These are phyloP conservation scores for Pleurotus salmoneostramineus DNA, from an alignment of 768 basidiomycete species.

Conservation along the genomic window DNA sequence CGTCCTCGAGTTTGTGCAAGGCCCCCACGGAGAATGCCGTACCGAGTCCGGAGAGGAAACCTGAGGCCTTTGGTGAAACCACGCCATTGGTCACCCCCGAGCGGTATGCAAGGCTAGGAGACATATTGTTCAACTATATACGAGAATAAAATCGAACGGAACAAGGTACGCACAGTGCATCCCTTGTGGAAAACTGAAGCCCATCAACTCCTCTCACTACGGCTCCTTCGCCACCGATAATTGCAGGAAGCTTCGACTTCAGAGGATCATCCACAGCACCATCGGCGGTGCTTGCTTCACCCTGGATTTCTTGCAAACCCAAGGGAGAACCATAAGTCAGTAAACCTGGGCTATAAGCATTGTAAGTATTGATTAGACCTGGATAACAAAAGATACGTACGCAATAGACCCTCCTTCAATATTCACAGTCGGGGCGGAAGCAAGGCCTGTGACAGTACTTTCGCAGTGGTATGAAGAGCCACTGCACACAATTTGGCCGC, in stretches of 20 bases:
- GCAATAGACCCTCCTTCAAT: slow-evolving; percentile 63
- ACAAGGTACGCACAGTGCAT: slow-evolving; percentile 33
- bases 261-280: slow-evolving; percentile 49
- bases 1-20: slow-evolving; percentile 48
- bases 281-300: slow-evolving; percentile 57
- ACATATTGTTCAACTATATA: slow-evolving; percentile 2
- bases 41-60: slow-evolving; percentile 55
- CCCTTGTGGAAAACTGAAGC: slow-evolving; percentile 60
- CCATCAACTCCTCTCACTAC: slow-evolving; percentile 66
- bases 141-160: background rate
- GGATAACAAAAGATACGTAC: slow-evolving; percentile 39
- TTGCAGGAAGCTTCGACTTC: slow-evolving; percentile 31
- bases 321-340: slow-evolving; percentile 58
- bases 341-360: slow-evolving; percentile 51
- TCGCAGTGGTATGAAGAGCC: slow-evolving; percentile 29
- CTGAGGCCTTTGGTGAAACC: slow-evolving; percentile 44
- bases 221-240: slow-evolving; percentile 38
- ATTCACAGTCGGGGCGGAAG: slow-evolving; percentile 40
- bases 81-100: slow-evolving; percentile 62
- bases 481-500: slow-evolving; percentile 54
- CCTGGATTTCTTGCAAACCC: slow-evolving; percentile 61
- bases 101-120: slow-evolving; percentile 55
- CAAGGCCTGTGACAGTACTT: slow-evolving; percentile 11
- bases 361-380: slow-evolving; percentile 1
- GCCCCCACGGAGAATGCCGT: slow-evolving; percentile 55